Base-by-base conservation (phyloP, 2,329 filamentous ascomycete genomes). In the Phialophora verrucosa region DNA sequence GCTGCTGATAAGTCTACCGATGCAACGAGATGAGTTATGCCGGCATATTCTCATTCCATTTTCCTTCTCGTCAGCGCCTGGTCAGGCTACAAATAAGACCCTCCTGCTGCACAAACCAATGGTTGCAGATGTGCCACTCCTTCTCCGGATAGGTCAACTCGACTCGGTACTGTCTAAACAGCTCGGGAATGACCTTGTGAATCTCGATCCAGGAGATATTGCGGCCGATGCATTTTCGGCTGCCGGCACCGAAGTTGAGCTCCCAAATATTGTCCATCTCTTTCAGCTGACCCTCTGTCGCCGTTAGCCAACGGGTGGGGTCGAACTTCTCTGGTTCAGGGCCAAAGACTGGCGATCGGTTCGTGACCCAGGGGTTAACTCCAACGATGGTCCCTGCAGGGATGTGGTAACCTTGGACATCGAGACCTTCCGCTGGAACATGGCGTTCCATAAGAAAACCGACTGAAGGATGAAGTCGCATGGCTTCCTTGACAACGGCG, bases 201-300 rank as follows among this genome's bases (percentile, higher is more conserved):
- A 70, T 68, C 27, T 70, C 68, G 23, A 68, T 65, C 68, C 62
- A 59, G 25, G 58, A 66, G 29, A 75, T 73, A 25, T 73, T 73
- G 23, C 72, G 65, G 2, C 72, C 72, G 35, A 74, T 70, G 47
- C 73, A 73, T 2, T 84, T 85, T 66, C 84, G 73, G 4, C 82
- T 78, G 0, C 84, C 84, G 4, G 81, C 82, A 1, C 84, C 84
- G 72, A 86, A 86, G 44, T 70, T 74, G 56, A 71, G 59, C 44
- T 68, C 64, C 53, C 63, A 60, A 38, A 79, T 80, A 1, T 76
- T 79, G 71, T 78, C 74, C 73, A 81, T 77, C 31, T 69, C 57
- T 60, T 75, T 75, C 27, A 74, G 49, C 17, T 54, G 60, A 6
- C 71, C 67, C 20, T 42, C 72, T 64, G 17, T 63, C 66, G 20